Conservation (phyloP, 331 rosid species). For the Phaseolus coccineus region DNA sequence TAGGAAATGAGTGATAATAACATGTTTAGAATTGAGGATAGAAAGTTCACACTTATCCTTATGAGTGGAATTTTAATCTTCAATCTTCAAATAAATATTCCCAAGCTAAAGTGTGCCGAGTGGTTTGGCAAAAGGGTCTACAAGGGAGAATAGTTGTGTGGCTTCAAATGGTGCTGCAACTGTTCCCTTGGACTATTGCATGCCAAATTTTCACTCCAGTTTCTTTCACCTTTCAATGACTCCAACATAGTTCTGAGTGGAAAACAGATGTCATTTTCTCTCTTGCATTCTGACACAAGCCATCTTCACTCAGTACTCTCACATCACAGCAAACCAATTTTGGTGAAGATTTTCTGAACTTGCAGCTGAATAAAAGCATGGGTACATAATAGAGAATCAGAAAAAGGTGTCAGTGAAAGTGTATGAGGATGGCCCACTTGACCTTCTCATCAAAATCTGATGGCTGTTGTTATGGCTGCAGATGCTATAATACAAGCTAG, state of each 20-base stretch:
- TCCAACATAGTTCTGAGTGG: constrained; percentile 33
- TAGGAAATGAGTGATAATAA: constrained; percentile 6
- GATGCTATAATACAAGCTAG: constrained; percentile 3
- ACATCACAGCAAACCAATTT: neutral
- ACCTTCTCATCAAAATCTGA: constrained; percentile 17
- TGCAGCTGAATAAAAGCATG: neutral
- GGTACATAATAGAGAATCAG: constrained; percentile 33
- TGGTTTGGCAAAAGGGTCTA: constrained; percentile 20
- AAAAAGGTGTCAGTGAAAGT: constrained; percentile 37
- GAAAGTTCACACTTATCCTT: neutral
- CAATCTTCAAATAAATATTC: constrained; percentile 34
- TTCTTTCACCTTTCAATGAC: neutral
- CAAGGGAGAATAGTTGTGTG: neutral
- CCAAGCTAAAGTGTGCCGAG: neutral
- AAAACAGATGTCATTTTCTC: constrained; percentile 22
- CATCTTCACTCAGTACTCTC: neutral
- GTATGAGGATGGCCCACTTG: constrained; percentile 32
- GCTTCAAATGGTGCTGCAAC: constrained; percentile 30
- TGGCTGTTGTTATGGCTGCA: constrained; percentile 18
- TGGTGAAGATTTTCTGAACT: constrained; percentile 24
- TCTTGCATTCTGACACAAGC: neutral
- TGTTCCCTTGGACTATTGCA: constrained; percentile 8
- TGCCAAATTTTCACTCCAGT: neutral
- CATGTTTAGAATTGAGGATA: constrained; percentile 16
- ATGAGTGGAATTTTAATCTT: constrained; percentile 17